Base-by-base conservation (phyloP, 768 basidiomycete species). In the Tricholoma flavovirens region DNA sequence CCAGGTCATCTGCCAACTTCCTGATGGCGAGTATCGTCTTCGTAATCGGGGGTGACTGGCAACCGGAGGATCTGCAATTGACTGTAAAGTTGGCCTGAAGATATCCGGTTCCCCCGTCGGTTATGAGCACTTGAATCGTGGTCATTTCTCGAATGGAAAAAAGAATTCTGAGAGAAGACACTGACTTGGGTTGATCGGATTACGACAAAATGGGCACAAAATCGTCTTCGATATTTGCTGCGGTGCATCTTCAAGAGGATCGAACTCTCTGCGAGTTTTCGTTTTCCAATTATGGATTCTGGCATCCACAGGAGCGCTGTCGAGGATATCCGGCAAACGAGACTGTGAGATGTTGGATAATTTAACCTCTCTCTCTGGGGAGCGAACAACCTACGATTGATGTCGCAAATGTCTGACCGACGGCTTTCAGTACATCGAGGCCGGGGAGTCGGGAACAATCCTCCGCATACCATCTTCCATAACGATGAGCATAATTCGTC, bases 151-250 rank as follows among this genome's bases (percentile, higher is more conserved):
- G 21, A 21, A 35, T 3, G 11, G 21, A 14, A 24, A 4, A 32
- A 29, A 35, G 14, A 30, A n/a, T 38, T 22, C 10, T n/a, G 1
- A 14, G 24, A 12, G 0, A 3, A n/a, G n/a, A n/a, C n/a, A 61
- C 61, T 49, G 11, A 70, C 69, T 58, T 32, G 61, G 59, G n/a
- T 56, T 48, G 5, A 59, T 36, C 4, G 55, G 32, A 12, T 51
- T 14, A 0, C 30, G 33, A 36, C 67, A 70, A 40, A 56, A 57
- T 3, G 66, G 67, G 42, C 69, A 70, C 12, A 52, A 40, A 17
- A 70, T 49, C 1, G 45, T 51, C 48, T 60, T 60, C 33, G 56
- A 50, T 14, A 40, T 45, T 19, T 55, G 24, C 7, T 22, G 22
- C 59, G 30, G 26, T 33, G 50, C 55, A 2, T 49, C 57, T 46